These are phyloP conservation scores for Hura crepitans DNA, from an alignment of 441 rosid genomes.

Conservation along the genomic window DNA sequence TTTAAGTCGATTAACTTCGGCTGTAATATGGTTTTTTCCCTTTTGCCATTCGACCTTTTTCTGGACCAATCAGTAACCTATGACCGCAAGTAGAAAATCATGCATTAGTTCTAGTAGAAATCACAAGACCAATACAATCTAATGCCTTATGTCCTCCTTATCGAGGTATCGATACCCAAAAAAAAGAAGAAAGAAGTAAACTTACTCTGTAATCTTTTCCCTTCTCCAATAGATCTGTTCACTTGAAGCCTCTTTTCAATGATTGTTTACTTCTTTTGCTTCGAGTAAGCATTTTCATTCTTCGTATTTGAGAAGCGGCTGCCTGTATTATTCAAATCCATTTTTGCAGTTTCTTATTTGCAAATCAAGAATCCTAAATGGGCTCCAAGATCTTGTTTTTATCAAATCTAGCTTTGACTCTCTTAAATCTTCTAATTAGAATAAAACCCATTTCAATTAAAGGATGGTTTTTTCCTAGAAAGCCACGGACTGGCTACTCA, in stretches of 20 bases:
- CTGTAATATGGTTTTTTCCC: slow-evolving; percentile 44
- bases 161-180: no score
- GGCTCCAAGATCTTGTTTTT: slow-evolving; percentile 69
- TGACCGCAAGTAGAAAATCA: slow-evolving; percentile 12
- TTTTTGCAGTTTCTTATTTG: slow-evolving; percentile 69
- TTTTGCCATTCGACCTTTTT: slow-evolving; percentile 47
- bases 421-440: slow-evolving; percentile 60
- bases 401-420: slow-evolving; percentile 57
- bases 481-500: slow-evolving; percentile 60
- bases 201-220: slow-evolving; percentile 42
- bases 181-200: no score
- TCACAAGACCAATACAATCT: neutral
- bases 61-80: slow-evolving; percentile 44
- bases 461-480: slow-evolving; percentile 44
- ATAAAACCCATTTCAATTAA: slow-evolving; percentile 39
- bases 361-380: slow-evolving; percentile 71
- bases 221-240: slow-evolving; percentile 61
- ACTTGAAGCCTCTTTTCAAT: slow-evolving; percentile 60
- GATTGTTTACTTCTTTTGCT: slow-evolving; percentile 33
- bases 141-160: neutral
- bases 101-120: neutral
- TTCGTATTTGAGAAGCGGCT: slow-evolving; percentile 52
- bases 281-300: slow-evolving; percentile 18
- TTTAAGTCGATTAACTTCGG: slow-evolving; percentile 36
- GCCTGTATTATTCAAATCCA: slow-evolving; percentile 80